Percentiles rank a stretch among this genome's conserved stretches.
phyloP scores from a whole-genome alignment of 192 early-diverging fungal species.

The Rhizophagus prolifer region DNA sequence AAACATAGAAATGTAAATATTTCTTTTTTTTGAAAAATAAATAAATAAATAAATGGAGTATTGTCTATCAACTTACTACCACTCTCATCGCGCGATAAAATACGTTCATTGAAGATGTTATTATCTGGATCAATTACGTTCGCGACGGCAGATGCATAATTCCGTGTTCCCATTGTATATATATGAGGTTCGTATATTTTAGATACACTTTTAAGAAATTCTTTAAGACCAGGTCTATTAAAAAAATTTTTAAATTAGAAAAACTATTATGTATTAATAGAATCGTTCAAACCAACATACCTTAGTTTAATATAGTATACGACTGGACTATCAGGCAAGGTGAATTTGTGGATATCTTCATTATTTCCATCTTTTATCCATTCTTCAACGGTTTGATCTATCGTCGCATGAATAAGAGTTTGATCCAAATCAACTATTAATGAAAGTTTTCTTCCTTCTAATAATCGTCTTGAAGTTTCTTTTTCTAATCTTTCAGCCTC shows the following conservation, averaged over 20 bases:
- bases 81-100: conserved; percentile 92
- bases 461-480: conserved; percentile 63
- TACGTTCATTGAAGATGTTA: conserved; percentile 79
- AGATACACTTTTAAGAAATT: conserved; percentile 71
- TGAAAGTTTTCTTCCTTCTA: conserved; percentile 70
- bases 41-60: not conserved
- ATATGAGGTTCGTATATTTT: conserved; percentile 93
- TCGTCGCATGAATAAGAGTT: conserved; percentile 93
- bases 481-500: conserved; percentile 73
- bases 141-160: conserved; percentile 89
- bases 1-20: not conserved
- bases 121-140: conserved; percentile 82
- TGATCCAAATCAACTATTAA: conserved; percentile 97
- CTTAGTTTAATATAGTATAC: conserved; percentile 86
- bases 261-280: not conserved
- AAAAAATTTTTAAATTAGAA: not conserved
- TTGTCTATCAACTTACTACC: conserved; percentile 58
- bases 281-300: conserved; percentile 37
- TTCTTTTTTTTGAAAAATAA: not conserved
- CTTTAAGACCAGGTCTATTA: conserved; percentile 71
- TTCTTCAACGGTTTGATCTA: conserved; percentile 69
- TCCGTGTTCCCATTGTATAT: conserved; percentile 97
- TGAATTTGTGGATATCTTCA: conserved; percentile 76
- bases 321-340: conserved; percentile 62
- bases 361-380: conserved; percentile 70